Conservation (phyloP, 148 eudicot species). For the Spergularia marina region DNA sequence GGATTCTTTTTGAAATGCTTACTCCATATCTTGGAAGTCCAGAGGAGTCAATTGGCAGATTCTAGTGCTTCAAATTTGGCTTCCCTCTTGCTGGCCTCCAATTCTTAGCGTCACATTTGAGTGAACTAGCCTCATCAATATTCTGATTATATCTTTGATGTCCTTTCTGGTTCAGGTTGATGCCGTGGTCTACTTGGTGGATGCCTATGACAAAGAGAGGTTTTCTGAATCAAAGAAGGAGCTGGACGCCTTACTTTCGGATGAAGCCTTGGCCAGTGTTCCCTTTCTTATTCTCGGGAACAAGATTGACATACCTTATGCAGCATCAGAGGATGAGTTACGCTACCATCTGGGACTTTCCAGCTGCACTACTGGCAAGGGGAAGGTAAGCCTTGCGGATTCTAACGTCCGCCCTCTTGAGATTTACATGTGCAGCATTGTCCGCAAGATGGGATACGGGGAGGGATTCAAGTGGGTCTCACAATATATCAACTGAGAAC, state of each 20-base stretch:
- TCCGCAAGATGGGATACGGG: slow-evolving; percentile 78
- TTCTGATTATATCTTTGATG: not conserved
- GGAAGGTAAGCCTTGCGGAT: slow-evolving; percentile 53
- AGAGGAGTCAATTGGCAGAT: too few species aligned
- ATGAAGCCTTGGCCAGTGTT: slow-evolving; percentile 50
- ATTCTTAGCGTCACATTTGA: too few species aligned
- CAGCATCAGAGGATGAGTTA: slow-evolving; percentile 71
- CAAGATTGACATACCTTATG: slow-evolving; percentile 63
- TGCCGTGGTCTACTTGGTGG: slow-evolving; percentile 70
- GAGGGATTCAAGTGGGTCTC: slow-evolving; percentile 79
- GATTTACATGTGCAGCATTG: slow-evolving; percentile 80
- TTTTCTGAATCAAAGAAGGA: slow-evolving; percentile 67
- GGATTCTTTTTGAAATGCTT: too few species aligned
- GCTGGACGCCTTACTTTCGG: slow-evolving; percentile 64
- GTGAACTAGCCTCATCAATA: too few species aligned
- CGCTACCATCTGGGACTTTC: slow-evolving; percentile 52
- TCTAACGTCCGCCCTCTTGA: slow-evolving; percentile 62
- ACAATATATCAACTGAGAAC: slow-evolving; percentile 50
- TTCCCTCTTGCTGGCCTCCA: too few species aligned
- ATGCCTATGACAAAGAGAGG: slow-evolving; percentile 65
- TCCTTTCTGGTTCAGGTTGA: slow-evolving; percentile 47
- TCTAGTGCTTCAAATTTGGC: too few species aligned
- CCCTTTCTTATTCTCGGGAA: slow-evolving; percentile 73
- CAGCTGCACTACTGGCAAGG: slow-evolving; percentile 64
- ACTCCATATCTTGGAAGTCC: too few species aligned